phyloP scores from a whole-genome alignment of 2,329 filamentous ascomycete genomes.

The Beauveria caledonica region DNA sequence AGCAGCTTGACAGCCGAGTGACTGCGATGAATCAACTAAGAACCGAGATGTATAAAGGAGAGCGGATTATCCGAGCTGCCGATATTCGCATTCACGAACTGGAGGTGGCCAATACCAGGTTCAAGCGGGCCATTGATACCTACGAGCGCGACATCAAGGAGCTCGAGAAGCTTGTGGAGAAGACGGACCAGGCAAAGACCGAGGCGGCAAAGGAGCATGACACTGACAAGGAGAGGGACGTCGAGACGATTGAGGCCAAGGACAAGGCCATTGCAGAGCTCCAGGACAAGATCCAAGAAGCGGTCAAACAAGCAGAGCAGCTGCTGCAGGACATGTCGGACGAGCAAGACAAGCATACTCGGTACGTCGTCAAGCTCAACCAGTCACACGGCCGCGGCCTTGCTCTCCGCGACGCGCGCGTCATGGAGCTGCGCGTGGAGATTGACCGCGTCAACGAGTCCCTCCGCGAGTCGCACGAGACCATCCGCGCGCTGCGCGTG shows the following conservation, averaged over 20 bases:
- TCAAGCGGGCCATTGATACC: constrained; percentile 42
- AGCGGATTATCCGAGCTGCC: constrained; percentile 27
- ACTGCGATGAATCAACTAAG: constrained; percentile 41
- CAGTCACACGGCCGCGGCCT: constrained; percentile 37
- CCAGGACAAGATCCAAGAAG: constrained; percentile 34
- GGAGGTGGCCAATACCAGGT: constrained; percentile 39
- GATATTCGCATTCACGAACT: constrained; percentile 37
- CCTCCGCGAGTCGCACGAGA: constrained; percentile 39
- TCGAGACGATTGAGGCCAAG: constrained; percentile 28
- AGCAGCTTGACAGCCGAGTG: constrained; percentile 47
- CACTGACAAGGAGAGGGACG: constrained; percentile 27
- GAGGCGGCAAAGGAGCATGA: constrained; percentile 23
- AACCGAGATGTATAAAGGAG: constrained; percentile 30
- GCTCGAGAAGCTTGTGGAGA: constrained; percentile 43
- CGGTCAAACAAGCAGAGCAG: constrained; percentile 29
- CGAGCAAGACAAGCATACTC: constrained; percentile 26
- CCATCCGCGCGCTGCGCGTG: constrained; percentile 35
- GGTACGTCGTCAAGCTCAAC: constrained; percentile 28
- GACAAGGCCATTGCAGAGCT: constrained; percentile 32
- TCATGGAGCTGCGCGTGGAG: constrained; percentile 40
- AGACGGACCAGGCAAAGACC: constrained; percentile 34
- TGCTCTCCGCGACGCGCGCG: constrained; percentile 41
- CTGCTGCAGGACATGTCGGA: constrained; percentile 32
- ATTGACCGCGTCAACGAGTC: constrained; percentile 38
- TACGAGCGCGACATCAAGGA: constrained; percentile 47